These are phyloP conservation scores for Melastoma candidum DNA, from an alignment of 441 rosid species.

Conservation along the genomic window DNA sequence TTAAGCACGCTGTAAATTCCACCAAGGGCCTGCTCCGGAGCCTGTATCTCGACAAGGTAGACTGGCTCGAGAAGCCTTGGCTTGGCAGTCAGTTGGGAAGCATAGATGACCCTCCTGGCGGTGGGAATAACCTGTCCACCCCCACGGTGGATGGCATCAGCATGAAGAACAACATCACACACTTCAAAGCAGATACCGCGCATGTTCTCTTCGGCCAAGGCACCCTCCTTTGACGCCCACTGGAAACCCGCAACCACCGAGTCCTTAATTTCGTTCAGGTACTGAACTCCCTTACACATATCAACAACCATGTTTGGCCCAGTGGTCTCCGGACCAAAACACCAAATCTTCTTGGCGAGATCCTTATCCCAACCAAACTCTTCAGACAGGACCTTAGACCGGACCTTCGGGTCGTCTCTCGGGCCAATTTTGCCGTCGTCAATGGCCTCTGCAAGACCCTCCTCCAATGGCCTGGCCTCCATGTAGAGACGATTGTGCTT, in stretches of 20 bases:
- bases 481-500: conserved; percentile 50
- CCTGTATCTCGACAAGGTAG: conserved; percentile 31
- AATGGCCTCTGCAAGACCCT: conserved; percentile 42
- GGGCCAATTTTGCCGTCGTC: conserved; percentile 45
- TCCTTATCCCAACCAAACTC: conserved; percentile 53
- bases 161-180: conserved; percentile 44
- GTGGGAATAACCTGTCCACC: conserved; percentile 52
- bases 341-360: conserved; percentile 50
- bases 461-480: conserved; percentile 49
- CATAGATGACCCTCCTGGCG: conserved; percentile 44
- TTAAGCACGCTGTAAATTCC: conserved; percentile 38
- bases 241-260: conserved; percentile 52
- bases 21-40: conserved; percentile 30
- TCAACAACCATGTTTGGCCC: conserved; percentile 55
- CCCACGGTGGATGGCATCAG: conserved; percentile 49
- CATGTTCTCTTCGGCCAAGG: conserved; percentile 46
- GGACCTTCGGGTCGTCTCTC: conserved; percentile 41
- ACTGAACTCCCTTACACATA: conserved; percentile 54
- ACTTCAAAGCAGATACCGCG: conserved; percentile 46
- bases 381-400: conserved; percentile 37
- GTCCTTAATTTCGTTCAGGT: conserved; percentile 46
- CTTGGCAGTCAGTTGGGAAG: conserved; percentile 43
- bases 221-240: conserved; percentile 55
- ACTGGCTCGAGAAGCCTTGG: conserved; percentile 36
- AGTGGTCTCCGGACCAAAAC: conserved; percentile 48